Base-by-base conservation (phyloP, 1,284 basidiomycete species). In the Ustilago xerochloae region DNA sequence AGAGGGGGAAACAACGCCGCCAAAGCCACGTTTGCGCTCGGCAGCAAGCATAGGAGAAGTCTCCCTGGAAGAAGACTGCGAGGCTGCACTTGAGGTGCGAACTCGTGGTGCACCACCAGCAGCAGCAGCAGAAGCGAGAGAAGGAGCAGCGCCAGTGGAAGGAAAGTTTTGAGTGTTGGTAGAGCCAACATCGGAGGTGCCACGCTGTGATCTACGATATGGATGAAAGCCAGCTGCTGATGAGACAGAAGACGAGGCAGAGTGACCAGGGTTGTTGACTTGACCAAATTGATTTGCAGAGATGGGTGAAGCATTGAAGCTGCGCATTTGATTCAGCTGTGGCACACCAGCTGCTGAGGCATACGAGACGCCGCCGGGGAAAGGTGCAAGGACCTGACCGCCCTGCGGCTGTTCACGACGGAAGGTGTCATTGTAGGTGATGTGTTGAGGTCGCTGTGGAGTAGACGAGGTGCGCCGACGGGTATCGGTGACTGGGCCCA, bases 371-470 rank as follows among this genome's bases (percentile, higher is more conserved):
- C 61, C 63, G 29, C 61, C 64, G 5, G 78, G 76, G 41, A 70
- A 75, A 13, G 69, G 36, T 22, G 68, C 59, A 18, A 59, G 47
- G 28, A 45, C 58, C 1, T 55, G 45, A 3, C 20, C 36, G 20
- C 20, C 50, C 45, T 66, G 63, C 56, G 67, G 71, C 32, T 65
- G 58, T n/a, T 74, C 65, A n/a, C 65, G 66, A 4, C 72, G 63
- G 29, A 81, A 71, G 8, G 77, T 72, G 53, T 81, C 79, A 45
- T 79, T 79, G 75, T 81, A 79, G 4, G 68, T 68, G 38, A 76
- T 57, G 30, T 51, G 73, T 53, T 67, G 56, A n/a, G 75, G 75
- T 29, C 77, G 60, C 55, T 81, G 80, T 15, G 80, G 80, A 0
- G 77, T 80, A 6, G 80, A 81, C 4, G 80, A 74, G 28, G 79